Evolutionary conservation across 2,329 filamentous ascomycete genomes (phyloP), one percentile per base, ranked within the genome.

Genomic region (Mycogone perniciosa): DNA sequence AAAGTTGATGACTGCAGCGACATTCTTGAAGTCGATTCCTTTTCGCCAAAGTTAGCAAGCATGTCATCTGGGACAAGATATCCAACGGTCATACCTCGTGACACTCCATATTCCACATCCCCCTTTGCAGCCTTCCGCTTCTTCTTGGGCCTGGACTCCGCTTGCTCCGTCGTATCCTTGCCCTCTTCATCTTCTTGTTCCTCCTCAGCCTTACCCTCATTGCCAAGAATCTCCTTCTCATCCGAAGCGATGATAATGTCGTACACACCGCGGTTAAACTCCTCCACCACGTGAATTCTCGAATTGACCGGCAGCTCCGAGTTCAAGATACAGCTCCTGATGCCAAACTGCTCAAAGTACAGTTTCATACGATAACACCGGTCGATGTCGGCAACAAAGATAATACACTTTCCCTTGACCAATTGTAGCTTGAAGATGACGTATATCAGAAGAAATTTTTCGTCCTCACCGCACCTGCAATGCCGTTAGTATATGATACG

Each of bases 221-320:
- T 78, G 9, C 87, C 89, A 8, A 96, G 68, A 8, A 95, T 81
- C 64, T 95, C 90, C 57, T 88, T 86, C 65, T 96, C 91, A 60
- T 99, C 93, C 1, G 89, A 91, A 1, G 93, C 93, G 61, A 99
- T 96, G 59, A 99, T 91, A 55, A 97, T 96, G 61, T 99, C 92
- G 76, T 99, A 99, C 6, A 97, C 84, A 48, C 89, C 88, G 69
- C 88, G 88, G 73, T 97, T 99, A 72, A 99, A 99, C 67, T 97
- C 90, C 61, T 97, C 88, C 3, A 99, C 92, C 2, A 96, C 90
- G 65, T 99, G 92, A 37, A 96, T 83, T 53, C 93, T 80, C 1
- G 88, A 93, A 63, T 96, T 96, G 57, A 97, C 85, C 0, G 93
- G 93, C 34, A 99, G 72, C 64, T 99, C 92, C 1, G 89, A 93